Base-by-base conservation (phyloP, 208 protist species). In the Acanthamoeba comandoni region DNA sequence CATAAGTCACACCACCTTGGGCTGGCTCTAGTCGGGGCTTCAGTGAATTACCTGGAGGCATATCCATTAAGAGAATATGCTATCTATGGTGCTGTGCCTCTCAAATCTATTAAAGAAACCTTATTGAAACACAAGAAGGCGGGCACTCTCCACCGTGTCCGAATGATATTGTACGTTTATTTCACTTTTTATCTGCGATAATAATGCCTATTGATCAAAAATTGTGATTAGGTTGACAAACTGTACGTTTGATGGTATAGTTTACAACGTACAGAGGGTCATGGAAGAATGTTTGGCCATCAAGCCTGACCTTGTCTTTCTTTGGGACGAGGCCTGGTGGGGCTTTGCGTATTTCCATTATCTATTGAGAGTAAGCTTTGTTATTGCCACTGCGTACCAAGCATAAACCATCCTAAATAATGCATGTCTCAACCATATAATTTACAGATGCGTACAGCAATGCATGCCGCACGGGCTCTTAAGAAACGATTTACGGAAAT, bases 1-100 rank as follows among this genome's bases (percentile, higher is more conserved):
- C 91, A 92, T 82, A 92, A 92, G 82, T 91, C 75, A n/a, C 91
- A 92, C 77, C 91, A 92, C 55, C 69, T 87, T 35, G 91, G 91
- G 7, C 31, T 89, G 9, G 65, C 79, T 9, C 58, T 92, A 5
- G 35, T 57, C 26, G 91, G 91, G 17, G 91, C 80, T 4, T 80
- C 70, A 19, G 85, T 77, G 9, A 39, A 48, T 17, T 92, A 92
- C 31, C 75, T 92, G 8, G 91, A 92, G 29, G 62, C 91, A 3
- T 92, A 92, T 22, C 62, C 62, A 17, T 55, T 92, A 73, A 52
- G 11, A 9, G 2, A 92, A 31, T 92, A 92, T 35, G 73, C 91
- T 17, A 91, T 91, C 70, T 91, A 91, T 51, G 87, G 87, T 19
- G 87, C 70, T 51, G 87, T 91, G 11, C 87, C 87, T 4, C 52